Conservation (phyloP, 164 flowering plant species). For the Stephania cephalantha region DNA sequence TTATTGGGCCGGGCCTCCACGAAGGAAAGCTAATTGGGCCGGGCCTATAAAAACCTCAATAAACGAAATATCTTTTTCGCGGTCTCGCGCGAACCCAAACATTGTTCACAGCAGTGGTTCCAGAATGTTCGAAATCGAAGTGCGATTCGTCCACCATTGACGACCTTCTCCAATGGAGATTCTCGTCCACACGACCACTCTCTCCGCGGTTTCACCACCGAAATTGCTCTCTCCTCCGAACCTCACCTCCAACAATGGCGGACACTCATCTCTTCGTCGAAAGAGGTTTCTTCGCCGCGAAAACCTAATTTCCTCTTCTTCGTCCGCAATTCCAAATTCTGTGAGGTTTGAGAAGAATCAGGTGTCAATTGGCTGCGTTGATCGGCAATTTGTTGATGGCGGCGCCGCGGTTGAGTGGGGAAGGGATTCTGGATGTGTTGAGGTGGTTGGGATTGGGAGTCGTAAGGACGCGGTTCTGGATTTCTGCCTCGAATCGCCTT, state of each 20-base stretch:
- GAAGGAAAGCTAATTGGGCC: too few relatives aligned
- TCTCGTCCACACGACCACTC: conserved; percentile 1
- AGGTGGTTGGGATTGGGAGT: conserved; percentile 78
- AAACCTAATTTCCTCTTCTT: conserved; percentile 5
- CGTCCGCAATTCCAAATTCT: conserved; percentile 8
- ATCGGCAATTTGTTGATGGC: conserved; percentile 9
- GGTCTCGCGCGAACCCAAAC: too few relatives aligned
- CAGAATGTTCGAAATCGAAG: neutral
- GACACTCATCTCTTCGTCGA: neutral
- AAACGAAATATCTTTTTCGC: too few relatives aligned
- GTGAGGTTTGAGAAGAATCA: neutral
- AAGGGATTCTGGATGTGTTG: conserved; percentile 25
- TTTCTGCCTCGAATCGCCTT: conserved; percentile 59
- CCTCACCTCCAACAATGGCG: conserved; percentile 7
- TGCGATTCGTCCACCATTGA: neutral
- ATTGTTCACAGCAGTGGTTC: too few relatives aligned
- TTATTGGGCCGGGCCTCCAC: too few relatives aligned
- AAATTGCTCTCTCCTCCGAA: conserved; percentile 4
- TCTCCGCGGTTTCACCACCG: neutral
- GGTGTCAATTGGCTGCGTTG: conserved; percentile 3
- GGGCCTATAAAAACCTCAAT: too few relatives aligned
- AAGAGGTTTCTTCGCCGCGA: neutral
- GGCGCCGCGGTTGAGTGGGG: conserved; percentile 21
- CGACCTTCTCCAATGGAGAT: conserved; percentile 9
- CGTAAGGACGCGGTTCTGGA: conserved; percentile 71